Evolutionary conservation across 768 basidiomycete species (phyloP).

Genomic region (Pleurotus sapidus): DNA sequence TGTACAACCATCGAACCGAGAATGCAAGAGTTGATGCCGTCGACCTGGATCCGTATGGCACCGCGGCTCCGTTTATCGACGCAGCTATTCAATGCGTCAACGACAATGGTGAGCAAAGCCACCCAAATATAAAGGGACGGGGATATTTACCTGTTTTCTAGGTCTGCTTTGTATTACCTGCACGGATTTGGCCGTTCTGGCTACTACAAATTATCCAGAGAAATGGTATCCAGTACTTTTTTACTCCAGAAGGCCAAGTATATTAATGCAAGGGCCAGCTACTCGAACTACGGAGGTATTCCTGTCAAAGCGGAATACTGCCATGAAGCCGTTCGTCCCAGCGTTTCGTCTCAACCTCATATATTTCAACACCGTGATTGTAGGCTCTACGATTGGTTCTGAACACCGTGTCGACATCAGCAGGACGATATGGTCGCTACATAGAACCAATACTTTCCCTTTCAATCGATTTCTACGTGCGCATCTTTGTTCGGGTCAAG

Average conservation of each 20-base stretch:
- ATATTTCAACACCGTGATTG: not conserved
- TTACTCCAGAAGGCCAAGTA: not conserved
- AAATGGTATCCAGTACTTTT: slow-evolving; percentile 69
- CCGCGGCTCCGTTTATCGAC: slow-evolving; percentile 95
- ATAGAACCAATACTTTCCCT: slow-evolving; percentile 87
- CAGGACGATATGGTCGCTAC: slow-evolving; percentile 88
- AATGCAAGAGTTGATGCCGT: slow-evolving; percentile 82
- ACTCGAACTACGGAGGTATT: slow-evolving; percentile 92
- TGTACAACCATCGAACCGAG: slow-evolving; percentile 85
- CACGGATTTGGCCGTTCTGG: slow-evolving; percentile 92
- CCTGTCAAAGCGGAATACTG: slow-evolving; percentile 91
- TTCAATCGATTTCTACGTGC: slow-evolving; percentile 97
- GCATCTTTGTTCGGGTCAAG: slow-evolving; percentile 81
- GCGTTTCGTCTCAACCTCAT: not conserved
- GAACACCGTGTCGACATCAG: slow-evolving; percentile 80
- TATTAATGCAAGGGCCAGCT: slow-evolving; percentile 44
- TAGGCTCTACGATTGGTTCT: slow-evolving; percentile 92
- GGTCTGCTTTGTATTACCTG: slow-evolving; percentile 94
- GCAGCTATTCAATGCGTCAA: slow-evolving; percentile 85
- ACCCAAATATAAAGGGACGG: not conserved
- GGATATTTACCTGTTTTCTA: not conserved
- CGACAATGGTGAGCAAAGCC: slow-evolving; percentile 70
- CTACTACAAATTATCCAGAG: slow-evolving; percentile 92
- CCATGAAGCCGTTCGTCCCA: slow-evolving; percentile 77
- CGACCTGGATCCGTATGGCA: slow-evolving; percentile 98